Conservation (phyloP, 2,329 filamentous ascomycete species). For the Pyrenochaeta sp. region DNA sequence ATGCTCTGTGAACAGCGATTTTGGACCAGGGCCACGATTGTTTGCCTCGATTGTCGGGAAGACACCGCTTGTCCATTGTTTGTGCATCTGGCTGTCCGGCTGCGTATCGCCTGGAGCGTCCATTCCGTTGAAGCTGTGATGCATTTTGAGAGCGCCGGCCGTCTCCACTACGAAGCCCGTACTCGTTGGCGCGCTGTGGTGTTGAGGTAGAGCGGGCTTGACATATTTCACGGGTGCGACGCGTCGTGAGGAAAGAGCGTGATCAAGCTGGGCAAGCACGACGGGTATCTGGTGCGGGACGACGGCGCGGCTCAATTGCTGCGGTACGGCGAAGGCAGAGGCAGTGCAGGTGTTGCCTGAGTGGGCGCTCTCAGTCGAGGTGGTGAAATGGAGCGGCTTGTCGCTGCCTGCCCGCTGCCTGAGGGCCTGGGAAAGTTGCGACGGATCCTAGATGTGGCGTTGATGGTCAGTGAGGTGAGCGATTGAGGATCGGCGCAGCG, state of each 20-base stretch:
- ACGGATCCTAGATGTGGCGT: slow-evolving; percentile 44
- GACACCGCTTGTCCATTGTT: slow-evolving; percentile 47
- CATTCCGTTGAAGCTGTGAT: slow-evolving; percentile 50
- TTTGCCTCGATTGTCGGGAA: slow-evolving; percentile 20
- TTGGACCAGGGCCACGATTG: slow-evolving; percentile 13
- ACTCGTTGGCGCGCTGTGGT: slow-evolving; percentile 43
- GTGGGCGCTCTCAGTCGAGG: slow-evolving; percentile 28
- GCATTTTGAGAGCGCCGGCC: slow-evolving; percentile 34
- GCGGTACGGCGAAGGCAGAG: slow-evolving; percentile 14
- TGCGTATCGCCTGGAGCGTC: slow-evolving; percentile 57
- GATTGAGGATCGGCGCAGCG: slow-evolving; percentile 34
- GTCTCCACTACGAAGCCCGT: slow-evolving; percentile 29
- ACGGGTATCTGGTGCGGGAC: slow-evolving; percentile 23
- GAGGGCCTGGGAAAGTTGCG: slow-evolving; percentile 47
- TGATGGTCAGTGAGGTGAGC: slow-evolving; percentile 28
- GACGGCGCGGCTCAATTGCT: slow-evolving; percentile 8
- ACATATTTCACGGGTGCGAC: slow-evolving; percentile 39
- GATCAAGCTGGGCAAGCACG: slow-evolving; percentile 19
- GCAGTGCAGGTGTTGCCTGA: slow-evolving; percentile 13
- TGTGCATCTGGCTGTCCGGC: slow-evolving; percentile 57
- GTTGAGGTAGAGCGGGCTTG: slow-evolving; percentile 36
- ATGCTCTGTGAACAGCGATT: slow-evolving; percentile 32
- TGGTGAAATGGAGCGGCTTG: slow-evolving; percentile 32
- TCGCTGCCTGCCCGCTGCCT: slow-evolving; percentile 43
- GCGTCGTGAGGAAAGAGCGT: slow-evolving; percentile 37